Percentiles rank a stretch among this genome's conserved stretches.
Conservation (phyloP, 2,329 filamentous ascomycete species). For the Colletotrichum lentis region DNA sequence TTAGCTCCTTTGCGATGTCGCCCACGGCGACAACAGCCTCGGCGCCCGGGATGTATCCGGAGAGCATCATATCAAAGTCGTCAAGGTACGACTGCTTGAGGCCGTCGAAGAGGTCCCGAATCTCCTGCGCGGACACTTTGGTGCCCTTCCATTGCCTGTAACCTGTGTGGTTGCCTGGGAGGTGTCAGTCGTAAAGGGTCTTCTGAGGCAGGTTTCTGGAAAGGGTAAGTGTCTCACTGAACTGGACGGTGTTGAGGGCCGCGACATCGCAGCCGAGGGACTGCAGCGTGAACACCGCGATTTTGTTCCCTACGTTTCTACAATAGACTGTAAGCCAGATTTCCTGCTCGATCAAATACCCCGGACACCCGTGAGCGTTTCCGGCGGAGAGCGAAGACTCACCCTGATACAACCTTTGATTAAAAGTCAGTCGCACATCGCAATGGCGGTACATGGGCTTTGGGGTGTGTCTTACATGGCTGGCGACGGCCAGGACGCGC, state of each 20-base stretch:
- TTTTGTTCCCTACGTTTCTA: constrained; percentile 97
- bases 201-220: background rate
- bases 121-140: constrained; percentile 80
- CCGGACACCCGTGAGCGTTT: background rate
- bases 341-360: too few species aligned
- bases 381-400: constrained; percentile 36
- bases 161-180: constrained; percentile 84
- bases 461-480: constrained; percentile 77
- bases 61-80: constrained; percentile 92
- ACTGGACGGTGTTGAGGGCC: constrained; percentile 95
- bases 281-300: constrained; percentile 94
- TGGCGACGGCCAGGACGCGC: constrained; percentile 85
- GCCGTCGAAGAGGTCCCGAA: constrained; percentile 83
- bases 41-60: constrained; percentile 91
- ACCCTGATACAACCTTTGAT: constrained; percentile 56
- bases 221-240: constrained; percentile 68
- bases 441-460: background rate
- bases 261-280: constrained; percentile 92
- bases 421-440: constrained; percentile 36
- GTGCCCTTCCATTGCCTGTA: constrained; percentile 90
- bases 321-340: constrained; percentile 6
- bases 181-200: constrained; percentile 1
- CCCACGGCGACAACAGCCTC: constrained; percentile 85
- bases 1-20: constrained; percentile 81
- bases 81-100: constrained; percentile 84